Base-by-base conservation (phyloP, 1,139 yeast genomes). In the Lodderomyces oxycetoniae region DNA sequence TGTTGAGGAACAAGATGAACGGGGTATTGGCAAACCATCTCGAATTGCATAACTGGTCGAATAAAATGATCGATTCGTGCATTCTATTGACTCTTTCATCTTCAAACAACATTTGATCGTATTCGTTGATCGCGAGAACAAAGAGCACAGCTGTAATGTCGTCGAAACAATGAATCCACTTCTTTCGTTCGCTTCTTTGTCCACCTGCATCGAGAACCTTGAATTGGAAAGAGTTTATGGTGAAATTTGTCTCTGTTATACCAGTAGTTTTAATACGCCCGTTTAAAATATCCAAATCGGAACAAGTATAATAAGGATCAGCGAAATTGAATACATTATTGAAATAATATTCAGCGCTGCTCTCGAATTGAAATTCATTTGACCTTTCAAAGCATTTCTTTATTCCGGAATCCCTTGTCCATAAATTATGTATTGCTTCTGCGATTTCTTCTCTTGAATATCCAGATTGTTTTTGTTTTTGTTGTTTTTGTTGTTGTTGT, bases 241-340 rank as follows among this genome's bases (percentile, higher is more conserved):
- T 69, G 57, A 93, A 89, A 37, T 71, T 73, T 5, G 95, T 85
- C 53, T 91, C 96, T 1, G 95, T 84, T 32, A 91, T 87, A 0
- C 99, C 98, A 0, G 96, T 88, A 6, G 98, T 91, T 60, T 89
- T 91, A 49, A 91, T 86, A 29, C 99, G 68, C 3, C 97, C 97
- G 47, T 77, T 81, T 41, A 91, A 63, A 37, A 91, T 88, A 57
- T 91, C 98, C 40, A 71, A 77, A 55, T 91, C 89, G 5, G 78
- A 63, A 42, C 96, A 89, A 12, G 71, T 50, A 55, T 88, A 89
- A 40, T 67, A 61, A 0, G 78, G 76, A 36, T 75, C 68, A 2
- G 85, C 78, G 56, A 84, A 82, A 31, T 75, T 72, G 36, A 56
- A 55, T 17, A 85, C 76, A 46, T 80, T 74, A 27, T 80, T 81